Percentiles rank a stretch among this genome's conserved stretches.
These are phyloP conservation scores for Pestalotiopsis fici DNA, from an alignment of 2,329 filamentous ascomycete genomes.

Conservation along the genomic window DNA sequence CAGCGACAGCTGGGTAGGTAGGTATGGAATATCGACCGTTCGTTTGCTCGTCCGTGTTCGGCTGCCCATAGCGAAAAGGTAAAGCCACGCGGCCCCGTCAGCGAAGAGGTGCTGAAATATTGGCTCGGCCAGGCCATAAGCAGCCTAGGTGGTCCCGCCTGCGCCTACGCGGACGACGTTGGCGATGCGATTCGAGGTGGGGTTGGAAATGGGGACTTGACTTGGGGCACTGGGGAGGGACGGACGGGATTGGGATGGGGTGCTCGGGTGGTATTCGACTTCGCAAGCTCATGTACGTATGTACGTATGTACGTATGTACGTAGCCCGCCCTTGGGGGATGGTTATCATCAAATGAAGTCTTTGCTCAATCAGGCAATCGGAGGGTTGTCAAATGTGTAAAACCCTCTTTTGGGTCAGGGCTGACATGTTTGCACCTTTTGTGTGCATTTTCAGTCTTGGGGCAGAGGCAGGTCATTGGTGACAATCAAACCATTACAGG, in stretches of 20 bases:
- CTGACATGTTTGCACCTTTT: not conserved
- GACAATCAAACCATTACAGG: not conserved
- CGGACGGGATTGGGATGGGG: not conserved
- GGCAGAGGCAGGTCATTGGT: not conserved
- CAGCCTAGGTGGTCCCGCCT: not conserved
- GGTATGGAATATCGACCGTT: not conserved
- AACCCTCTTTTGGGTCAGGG: not conserved
- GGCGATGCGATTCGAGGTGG: not conserved
- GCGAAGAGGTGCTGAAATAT: not conserved
- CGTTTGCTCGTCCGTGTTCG: not conserved
- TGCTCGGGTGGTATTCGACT: not conserved
- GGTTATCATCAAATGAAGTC: constrained; percentile 7
- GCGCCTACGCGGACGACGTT: not conserved
- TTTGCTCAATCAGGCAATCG: constrained; percentile 10
- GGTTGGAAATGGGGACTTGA: not conserved
- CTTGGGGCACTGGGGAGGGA: constrained; percentile 6
- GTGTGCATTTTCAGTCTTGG: too few relatives aligned
- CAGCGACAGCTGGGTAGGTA: too few relatives aligned
- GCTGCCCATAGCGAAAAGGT: not conserved
- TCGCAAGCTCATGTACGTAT: not conserved
- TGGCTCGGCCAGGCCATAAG: constrained; percentile 3
- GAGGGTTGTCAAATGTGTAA: constrained; percentile 9
- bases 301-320: not conserved
- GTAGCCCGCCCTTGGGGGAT: constrained; percentile 14
- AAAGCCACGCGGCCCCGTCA: constrained; percentile 6